Percentiles rank a stretch among this genome's conserved stretches.
These are phyloP conservation scores for Plasmodium relictum DNA, from an alignment of 169 alveolate species.

Conservation along the genomic window DNA sequence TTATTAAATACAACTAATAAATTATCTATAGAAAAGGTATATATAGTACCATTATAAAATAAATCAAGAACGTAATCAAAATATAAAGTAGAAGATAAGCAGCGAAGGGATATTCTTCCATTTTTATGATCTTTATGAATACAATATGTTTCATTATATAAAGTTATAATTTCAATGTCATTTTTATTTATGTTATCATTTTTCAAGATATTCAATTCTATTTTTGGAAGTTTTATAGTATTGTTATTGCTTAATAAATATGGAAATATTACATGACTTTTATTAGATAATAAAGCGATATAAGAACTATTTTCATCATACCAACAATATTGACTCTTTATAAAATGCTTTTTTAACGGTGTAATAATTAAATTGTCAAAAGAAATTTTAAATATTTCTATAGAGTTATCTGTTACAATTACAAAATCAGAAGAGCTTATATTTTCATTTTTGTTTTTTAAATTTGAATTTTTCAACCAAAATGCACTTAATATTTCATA, in stretches of 20 bases:
- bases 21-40: slow-evolving; percentile 27
- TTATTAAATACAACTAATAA: slow-evolving; percentile 47
- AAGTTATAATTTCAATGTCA: slow-evolving; percentile 49
- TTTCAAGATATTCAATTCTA: slow-evolving; percentile 35
- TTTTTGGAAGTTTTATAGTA: slow-evolving; percentile 48
- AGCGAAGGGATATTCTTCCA: slow-evolving; percentile 71
- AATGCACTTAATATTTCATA: slow-evolving; percentile 43
- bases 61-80: slow-evolving; percentile 71
- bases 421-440: slow-evolving; percentile 37
- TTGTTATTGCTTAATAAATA: slow-evolving; percentile 58
- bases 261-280: slow-evolving; percentile 43
- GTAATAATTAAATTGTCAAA: slow-evolving; percentile 45
- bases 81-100: slow-evolving; percentile 55
- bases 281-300: slow-evolving; percentile 55
- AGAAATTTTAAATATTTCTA: slow-evolving; percentile 54
- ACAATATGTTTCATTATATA: slow-evolving; percentile 64
- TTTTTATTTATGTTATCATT: slow-evolving; percentile 29
- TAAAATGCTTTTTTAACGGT: slow-evolving; percentile 52
- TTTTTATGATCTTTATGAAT: slow-evolving; percentile 63
- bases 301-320: slow-evolving; percentile 62
- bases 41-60: slow-evolving; percentile 31
- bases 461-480: slow-evolving; percentile 12
- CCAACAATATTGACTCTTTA: slow-evolving; percentile 45
- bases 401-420: slow-evolving; percentile 26
- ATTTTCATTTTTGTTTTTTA: neutral